phyloP scores from a whole-genome alignment of 345 rosid species.

The Populus simonii region DNA sequence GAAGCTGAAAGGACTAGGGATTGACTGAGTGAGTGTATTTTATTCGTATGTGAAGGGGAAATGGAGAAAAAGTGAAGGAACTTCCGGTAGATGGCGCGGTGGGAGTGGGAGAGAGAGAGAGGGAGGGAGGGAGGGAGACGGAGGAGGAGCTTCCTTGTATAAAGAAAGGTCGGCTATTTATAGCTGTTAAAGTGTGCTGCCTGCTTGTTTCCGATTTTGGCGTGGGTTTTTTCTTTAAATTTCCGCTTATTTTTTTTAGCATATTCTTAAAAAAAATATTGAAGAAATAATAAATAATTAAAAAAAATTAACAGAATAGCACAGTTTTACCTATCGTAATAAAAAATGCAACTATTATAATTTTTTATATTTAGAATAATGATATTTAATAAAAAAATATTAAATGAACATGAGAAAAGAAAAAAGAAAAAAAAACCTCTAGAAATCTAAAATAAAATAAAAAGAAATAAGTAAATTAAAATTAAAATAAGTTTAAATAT shows the following conservation, averaged over 20 bases:
- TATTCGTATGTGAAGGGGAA: constrained; percentile 3
- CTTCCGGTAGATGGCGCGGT: not conserved
- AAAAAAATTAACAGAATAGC: no score
- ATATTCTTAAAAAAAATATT: no score
- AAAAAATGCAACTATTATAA: no score
- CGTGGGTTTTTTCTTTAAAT: not conserved
- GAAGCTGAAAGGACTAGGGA: not conserved
- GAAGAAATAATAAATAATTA: no score
- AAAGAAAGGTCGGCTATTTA: constrained; percentile 30
- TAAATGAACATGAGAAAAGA: no score
- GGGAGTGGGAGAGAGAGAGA: not conserved
- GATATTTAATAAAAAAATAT: no score
- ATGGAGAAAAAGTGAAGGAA: constrained; percentile 8
- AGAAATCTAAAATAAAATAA: no score
- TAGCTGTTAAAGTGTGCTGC: constrained; percentile 28
- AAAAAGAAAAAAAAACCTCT: no score
- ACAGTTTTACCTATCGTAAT: no score
- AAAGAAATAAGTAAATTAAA: no score
- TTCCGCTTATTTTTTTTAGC: not conserved
- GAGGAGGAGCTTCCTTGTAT: not conserved
- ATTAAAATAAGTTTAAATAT: no score
- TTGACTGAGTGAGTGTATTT: not conserved
- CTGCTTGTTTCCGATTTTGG: constrained; percentile 29
- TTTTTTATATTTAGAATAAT: no score
- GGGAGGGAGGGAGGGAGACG: not conserved